Percentiles rank a stretch among this genome's conserved stretches.
Conservation (phyloP, 768 basidiomycete genomes). For the Suillus lakei region DNA sequence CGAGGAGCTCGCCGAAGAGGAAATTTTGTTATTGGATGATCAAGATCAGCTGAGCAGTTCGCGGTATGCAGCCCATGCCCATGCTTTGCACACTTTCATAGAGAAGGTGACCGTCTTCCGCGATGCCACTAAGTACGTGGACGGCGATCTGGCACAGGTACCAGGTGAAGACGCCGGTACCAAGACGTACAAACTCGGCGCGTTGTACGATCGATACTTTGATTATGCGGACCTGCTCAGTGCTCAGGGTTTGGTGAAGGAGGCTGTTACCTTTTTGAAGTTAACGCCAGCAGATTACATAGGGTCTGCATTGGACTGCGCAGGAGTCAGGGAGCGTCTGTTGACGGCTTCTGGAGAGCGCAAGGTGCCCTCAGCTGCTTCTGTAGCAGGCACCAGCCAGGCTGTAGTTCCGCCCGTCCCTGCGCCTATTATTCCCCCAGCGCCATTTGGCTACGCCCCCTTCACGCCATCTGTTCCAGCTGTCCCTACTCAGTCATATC, state of each 20-base stretch:
- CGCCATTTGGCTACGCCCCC: constrained; percentile 5
- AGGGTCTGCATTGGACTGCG: constrained; percentile 53
- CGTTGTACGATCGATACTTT: constrained; percentile 90
- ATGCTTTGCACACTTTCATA: constrained; percentile 90
- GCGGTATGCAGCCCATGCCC: constrained; percentile 78
- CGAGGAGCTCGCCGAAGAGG: constrained; percentile 89
- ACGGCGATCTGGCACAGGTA: constrained; percentile 62
- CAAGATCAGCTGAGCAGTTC: constrained; percentile 49
- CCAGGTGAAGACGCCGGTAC: constrained; percentile 41
- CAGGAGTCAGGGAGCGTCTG: constrained; percentile 51
- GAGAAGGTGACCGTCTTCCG: constrained; percentile 98
- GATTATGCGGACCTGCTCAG: constrained; percentile 95
- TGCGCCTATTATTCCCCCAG: constrained; percentile 14
- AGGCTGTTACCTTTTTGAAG: constrained; percentile 80
- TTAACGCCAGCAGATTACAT: constrained; percentile 82
- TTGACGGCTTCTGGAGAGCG: constrained; percentile 41
- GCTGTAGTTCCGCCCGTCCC: constrained; percentile 32
- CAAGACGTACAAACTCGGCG: constrained; percentile 81
- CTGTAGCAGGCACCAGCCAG: constrained; percentile 36
- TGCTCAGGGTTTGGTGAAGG: constrained; percentile 85
- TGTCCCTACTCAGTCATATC: constrained; percentile 34
- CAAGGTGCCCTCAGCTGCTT: constrained; percentile 10
- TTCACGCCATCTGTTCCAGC: constrained; percentile 20
- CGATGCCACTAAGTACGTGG: constrained; percentile 79
- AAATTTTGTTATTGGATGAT: constrained; percentile 52